phyloP scores from a whole-genome alignment of 495 filamentous ascomycete species.

The Cercophora samala region DNA sequence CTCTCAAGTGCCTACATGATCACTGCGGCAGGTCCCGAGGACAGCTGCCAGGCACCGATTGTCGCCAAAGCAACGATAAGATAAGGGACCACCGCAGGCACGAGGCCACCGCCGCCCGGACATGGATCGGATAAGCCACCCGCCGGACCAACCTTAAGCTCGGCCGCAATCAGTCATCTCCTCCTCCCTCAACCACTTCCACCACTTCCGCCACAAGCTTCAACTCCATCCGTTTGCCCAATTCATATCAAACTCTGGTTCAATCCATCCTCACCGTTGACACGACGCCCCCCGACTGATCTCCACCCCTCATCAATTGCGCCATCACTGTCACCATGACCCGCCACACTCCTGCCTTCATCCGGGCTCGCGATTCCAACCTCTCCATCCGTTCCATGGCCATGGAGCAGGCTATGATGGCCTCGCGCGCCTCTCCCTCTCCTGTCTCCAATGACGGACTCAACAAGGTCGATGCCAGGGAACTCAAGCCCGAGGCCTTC shows the following conservation, averaged over 20 bases:
- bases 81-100: not conserved
- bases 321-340: constrained; percentile 32
- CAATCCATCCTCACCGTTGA: not conserved
- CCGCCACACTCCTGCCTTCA: constrained; percentile 40
- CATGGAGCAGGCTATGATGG: constrained; percentile 23
- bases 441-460: constrained; percentile 11
- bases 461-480: constrained; percentile 33
- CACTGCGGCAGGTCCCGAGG: not conserved
- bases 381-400: constrained; percentile 38
- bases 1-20: not conserved
- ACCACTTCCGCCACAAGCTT: not conserved
- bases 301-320: not conserved
- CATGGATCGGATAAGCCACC: not conserved
- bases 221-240: not conserved
- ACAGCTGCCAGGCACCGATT: not conserved
- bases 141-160: not conserved
- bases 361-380: constrained; percentile 40
- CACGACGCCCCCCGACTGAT: not conserved
- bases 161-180: not conserved
- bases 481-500: constrained; percentile 58
- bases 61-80: not conserved
- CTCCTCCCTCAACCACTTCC: not conserved
- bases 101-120: not conserved
- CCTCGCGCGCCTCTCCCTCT: constrained; percentile 21
- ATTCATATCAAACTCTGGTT: not conserved